Conservation (phyloP, 2,329 filamentous ascomycete genomes). For the Alternaria rosae region DNA sequence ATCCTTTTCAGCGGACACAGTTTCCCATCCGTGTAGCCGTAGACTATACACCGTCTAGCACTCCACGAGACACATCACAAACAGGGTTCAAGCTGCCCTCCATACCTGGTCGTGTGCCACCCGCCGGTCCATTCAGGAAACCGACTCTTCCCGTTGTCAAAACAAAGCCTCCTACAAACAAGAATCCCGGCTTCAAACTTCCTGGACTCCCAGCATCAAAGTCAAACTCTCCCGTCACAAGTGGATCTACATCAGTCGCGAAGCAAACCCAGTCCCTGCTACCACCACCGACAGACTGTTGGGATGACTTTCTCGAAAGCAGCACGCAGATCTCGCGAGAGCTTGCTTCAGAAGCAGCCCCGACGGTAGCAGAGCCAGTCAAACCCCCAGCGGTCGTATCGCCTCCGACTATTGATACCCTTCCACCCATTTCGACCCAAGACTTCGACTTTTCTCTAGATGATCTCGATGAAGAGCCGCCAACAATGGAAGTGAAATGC, state of each 20-base stretch:
- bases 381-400: not conserved
- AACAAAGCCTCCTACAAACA: slow-evolving; percentile 9
- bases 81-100: slow-evolving; percentile 34
- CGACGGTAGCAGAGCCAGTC: too few relatives aligned
- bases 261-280: not conserved
- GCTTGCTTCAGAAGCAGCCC: slow-evolving; percentile 32
- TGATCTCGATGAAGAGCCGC: slow-evolving; percentile 46
- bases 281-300: slow-evolving; percentile 26
- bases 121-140: slow-evolving; percentile 15
- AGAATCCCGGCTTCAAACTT: slow-evolving; percentile 34
- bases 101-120: slow-evolving; percentile 15
- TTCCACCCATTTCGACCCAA: slow-evolving; percentile 47
- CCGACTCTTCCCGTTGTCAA: not conserved
- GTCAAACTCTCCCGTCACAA: not conserved
- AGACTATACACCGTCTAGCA: slow-evolving; percentile 13
- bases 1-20: slow-evolving; percentile 38
- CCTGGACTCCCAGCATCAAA: slow-evolving; percentile 37
- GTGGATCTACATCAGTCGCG: not conserved
- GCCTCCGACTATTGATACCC: not conserved
- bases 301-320: slow-evolving; percentile 55
- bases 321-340: slow-evolving; percentile 57
- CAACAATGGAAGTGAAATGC: not conserved
- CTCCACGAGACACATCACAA: slow-evolving; percentile 13
- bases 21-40: slow-evolving; percentile 44
- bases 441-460: slow-evolving; percentile 52